Evolutionary conservation across 2,329 filamentous ascomycete genomes (phyloP), one percentile per base, ranked within the genome.

Genomic region (Trichoderma simmonsii): DNA sequence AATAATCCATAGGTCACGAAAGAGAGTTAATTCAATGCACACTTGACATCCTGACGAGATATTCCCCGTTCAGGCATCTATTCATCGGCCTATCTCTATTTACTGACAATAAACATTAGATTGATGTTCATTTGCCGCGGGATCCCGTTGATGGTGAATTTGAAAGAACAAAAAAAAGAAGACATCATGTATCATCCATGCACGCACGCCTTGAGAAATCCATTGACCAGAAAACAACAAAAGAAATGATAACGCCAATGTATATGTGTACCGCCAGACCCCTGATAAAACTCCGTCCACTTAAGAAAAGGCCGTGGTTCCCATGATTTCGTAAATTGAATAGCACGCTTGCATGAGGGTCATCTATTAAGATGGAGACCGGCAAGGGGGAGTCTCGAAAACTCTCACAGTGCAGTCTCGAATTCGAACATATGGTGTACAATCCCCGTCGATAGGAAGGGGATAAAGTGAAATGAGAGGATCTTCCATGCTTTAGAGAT

Each of bases 301-400:
- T 57, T 64, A 11, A 28, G 24, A 39, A 56, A 70, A 70, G 57
- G 66, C 66, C 57, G 56, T 70, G 57, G 39, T 34, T 70, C 57
- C 66, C 66, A 54, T 70, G 48, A 69, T 54, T n/a, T 70, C 66
- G 66, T 70, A 70, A 70, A 48, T 26, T 54, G 57, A 68, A 60
- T 68, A 60, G 39, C 56, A 34, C 65, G 65, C 65, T 68, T 32
- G 56, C 54, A 68, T 68, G 66, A 62, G 28, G 66, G 28, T 32
- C 32, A 48, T 51, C 39, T 62, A 70, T 62, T 28, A 54, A 62
- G 28, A 62, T 21, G 39, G 56, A 48, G 18, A 34, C 36, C 11
- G 15, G 56, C 54, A 24, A 34, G 26, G 48, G 48, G n/a, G n/a
- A 15, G 34, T 34, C 24, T 21, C 34, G 30, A 34, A 24, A 36